A percentile compares a stretch with the other conserved stretches of the same genome.
phyloP scores from a whole-genome alignment of 1,284 basidiomycete genomes.

The Boletellus deceptivus region DNA sequence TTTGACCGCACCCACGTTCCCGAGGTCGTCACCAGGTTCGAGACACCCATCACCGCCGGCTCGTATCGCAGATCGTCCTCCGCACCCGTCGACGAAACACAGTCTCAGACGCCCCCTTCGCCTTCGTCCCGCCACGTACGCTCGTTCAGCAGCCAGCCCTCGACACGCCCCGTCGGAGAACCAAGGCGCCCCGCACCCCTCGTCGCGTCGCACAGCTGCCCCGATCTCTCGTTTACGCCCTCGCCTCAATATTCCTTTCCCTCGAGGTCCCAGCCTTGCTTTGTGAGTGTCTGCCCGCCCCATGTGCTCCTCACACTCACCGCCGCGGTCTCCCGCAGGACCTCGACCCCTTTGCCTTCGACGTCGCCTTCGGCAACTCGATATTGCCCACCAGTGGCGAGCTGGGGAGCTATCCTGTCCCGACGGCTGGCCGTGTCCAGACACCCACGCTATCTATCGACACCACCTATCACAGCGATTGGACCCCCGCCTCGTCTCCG shows the following conservation, averaged over 20 bases:
- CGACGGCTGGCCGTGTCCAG: conserved; percentile 21
- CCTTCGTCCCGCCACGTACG: conserved; percentile 18
- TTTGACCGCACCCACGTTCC: conserved; percentile 68
- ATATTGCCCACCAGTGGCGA: conserved; percentile 19
- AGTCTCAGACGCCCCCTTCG: conserved; percentile 6
- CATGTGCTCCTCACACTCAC: conserved; percentile 5
- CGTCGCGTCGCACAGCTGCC: conserved; percentile 24
- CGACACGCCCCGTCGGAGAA: conserved; percentile 1
- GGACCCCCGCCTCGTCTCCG: conserved; percentile 33
- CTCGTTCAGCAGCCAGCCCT: conserved; percentile 28
- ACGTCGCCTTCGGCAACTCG: conserved; percentile 30
- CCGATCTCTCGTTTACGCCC: conserved; percentile 31
- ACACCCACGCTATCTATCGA: conserved; percentile 32
- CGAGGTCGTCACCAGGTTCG: conserved; percentile 65
- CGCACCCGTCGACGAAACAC: conserved; percentile 36
- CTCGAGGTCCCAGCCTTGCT: conserved; percentile 41
- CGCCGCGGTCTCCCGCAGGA: conserved; percentile 15
- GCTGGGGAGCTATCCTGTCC: conserved; percentile 24
- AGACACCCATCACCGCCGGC: conserved; percentile 65
- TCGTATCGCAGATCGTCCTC: conserved; percentile 54
- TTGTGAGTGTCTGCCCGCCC: conserved; percentile 42
- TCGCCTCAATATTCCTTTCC: conserved; percentile 32
- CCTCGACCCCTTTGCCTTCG: conserved; percentile 27
- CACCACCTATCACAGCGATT: conserved; percentile 22
- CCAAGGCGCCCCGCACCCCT: conserved; percentile 11